Evolutionary conservation across 129 eudicot species (phyloP).

Genomic region (Gnaphalium uliginosum): DNA sequence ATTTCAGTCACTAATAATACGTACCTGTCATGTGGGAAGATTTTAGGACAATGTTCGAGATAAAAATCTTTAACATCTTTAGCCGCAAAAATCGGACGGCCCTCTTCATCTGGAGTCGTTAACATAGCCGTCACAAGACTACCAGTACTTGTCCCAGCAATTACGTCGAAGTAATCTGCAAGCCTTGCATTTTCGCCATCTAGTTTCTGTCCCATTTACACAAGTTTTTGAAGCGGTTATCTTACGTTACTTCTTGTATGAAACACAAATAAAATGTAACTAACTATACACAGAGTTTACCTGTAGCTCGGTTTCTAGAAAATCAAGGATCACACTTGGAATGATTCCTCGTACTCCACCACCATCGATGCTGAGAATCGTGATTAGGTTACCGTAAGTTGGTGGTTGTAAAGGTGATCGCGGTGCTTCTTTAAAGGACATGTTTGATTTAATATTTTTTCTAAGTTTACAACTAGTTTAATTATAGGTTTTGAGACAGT

Average conservation of each 20-base stretch:
- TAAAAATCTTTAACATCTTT: constrained; percentile 2
- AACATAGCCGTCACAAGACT: constrained; percentile 13
- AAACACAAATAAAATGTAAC: not conserved
- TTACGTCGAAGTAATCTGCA: constrained; percentile 2
- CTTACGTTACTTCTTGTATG: not conserved
- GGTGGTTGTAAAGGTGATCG: constrained; percentile 7
- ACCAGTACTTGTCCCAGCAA: constrained; percentile 8
- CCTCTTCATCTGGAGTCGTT: not conserved
- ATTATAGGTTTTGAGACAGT: too few species aligned
- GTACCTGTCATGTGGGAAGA: constrained; percentile 9
- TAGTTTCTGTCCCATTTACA: not conserved
- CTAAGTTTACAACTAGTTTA: too few species aligned
- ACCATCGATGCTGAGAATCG: constrained; percentile 5
- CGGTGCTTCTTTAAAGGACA: not conserved
- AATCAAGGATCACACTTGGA: not conserved
- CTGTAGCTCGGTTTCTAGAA: not conserved
- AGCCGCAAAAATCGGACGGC: not conserved
- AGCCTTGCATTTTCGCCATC: not conserved
- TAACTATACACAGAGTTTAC: not conserved
- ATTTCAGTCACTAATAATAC: not conserved
- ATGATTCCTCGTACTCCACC: constrained; percentile 18
- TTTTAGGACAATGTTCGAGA: constrained; percentile 3
- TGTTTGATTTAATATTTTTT: not conserved
- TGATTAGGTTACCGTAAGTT: constrained; percentile 5
- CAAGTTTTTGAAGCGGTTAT: not conserved